Conservation (phyloP, 345 rosid genomes). For the Ricinus communis region DNA sequence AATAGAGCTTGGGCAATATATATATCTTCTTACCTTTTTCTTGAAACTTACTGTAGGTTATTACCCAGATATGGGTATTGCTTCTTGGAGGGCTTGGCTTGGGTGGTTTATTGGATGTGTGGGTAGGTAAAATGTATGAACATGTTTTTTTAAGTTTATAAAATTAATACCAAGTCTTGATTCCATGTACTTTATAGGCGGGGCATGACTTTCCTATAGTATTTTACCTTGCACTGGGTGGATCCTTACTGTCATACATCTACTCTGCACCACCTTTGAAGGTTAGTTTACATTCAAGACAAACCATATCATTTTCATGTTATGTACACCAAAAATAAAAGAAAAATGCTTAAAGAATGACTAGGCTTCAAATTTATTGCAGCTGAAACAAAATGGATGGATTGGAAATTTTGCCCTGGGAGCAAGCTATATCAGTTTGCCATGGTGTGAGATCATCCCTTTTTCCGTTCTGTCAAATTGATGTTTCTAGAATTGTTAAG, state of each 20-base stretch:
- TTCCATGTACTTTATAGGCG: slow-evolving; percentile 55
- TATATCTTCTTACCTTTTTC: slow-evolving; percentile 3
- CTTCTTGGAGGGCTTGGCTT: slow-evolving; percentile 85
- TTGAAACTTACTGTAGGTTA: slow-evolving; percentile 55
- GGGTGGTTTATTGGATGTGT: slow-evolving; percentile 77
- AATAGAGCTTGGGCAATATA: background rate
- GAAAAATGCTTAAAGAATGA: slow-evolving; percentile 23
- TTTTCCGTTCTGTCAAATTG: background rate
- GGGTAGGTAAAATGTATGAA: slow-evolving; percentile 57
- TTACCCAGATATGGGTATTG: slow-evolving; percentile 83
- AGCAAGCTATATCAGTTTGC: slow-evolving; percentile 94
- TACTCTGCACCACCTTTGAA: slow-evolving; percentile 99
- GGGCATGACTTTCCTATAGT: slow-evolving; percentile 75
- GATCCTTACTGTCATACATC: slow-evolving; percentile 89
- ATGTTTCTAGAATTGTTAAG: background rate
- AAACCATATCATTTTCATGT: slow-evolving; percentile 12
- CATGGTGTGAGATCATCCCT: slow-evolving; percentile 56
- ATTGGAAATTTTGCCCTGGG: slow-evolving; percentile 94
- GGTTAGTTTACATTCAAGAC: slow-evolving; percentile 39
- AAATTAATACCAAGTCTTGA: slow-evolving; percentile 15
- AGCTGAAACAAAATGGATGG: slow-evolving; percentile 99
- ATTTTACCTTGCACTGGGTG: slow-evolving; percentile 92
- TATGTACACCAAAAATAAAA: background rate
- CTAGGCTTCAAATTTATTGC: slow-evolving; percentile 28
- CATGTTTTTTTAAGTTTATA: slow-evolving; percentile 7